Percentiles rank a stretch among this genome's conserved stretches.
Evolutionary conservation across 2,329 filamentous ascomycete species (phyloP).

Genomic region (Neonectria punicea): DNA sequence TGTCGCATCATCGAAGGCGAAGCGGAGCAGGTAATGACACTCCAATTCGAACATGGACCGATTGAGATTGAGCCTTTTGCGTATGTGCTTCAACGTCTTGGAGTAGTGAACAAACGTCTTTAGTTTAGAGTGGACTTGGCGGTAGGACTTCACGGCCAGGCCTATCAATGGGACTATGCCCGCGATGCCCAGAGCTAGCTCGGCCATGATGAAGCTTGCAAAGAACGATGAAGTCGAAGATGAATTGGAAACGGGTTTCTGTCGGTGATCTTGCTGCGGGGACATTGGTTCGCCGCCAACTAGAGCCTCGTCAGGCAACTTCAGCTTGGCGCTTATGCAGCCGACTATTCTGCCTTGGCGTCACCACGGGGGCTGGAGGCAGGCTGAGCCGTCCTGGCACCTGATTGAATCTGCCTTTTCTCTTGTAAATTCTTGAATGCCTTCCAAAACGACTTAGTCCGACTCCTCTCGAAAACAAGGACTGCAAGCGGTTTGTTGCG

Average conservation of each 20-base stretch:
- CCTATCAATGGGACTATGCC: background rate
- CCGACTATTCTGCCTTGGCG: background rate
- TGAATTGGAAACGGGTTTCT: background rate
- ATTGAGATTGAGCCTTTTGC: constrained; percentile 1
- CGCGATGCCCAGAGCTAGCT: background rate
- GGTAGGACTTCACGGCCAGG: background rate
- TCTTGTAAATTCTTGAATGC: background rate
- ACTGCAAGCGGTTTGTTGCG: background rate
- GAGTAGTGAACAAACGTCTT: background rate
- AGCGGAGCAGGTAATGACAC: constrained; percentile 8
- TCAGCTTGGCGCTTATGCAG: background rate
- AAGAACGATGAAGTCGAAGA: background rate
- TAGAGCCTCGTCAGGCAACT: background rate
- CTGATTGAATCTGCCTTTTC: background rate
- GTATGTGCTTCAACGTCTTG: background rate
- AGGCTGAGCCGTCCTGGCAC: background rate
- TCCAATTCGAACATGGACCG: constrained; percentile 13
- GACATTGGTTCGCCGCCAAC: background rate
- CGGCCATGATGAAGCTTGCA: background rate
- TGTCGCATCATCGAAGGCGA: constrained; percentile 7
- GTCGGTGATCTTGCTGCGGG: background rate
- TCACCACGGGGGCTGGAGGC: background rate
- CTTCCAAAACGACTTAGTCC: background rate
- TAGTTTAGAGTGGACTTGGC: background rate
- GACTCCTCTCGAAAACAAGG: background rate